Percentiles rank a stretch among this genome's conserved stretches.
phyloP scores from a whole-genome alignment of 495 filamentous ascomycete species.

The Hyaloscypha finlandica region DNA sequence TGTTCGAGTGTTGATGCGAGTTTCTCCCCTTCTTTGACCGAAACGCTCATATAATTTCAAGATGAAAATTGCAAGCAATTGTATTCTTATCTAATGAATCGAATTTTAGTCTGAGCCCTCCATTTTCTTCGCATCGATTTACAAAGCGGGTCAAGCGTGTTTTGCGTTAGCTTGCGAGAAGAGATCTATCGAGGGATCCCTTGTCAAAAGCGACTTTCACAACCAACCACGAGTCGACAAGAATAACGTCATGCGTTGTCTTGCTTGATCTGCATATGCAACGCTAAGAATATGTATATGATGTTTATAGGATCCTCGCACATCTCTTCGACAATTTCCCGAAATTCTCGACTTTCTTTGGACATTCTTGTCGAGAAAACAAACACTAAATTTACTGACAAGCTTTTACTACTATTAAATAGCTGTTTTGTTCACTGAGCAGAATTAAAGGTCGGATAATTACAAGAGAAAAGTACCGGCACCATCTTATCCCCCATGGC shows the following conservation, averaged over 20 bases:
- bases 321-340: not conserved
- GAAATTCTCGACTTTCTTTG: no score
- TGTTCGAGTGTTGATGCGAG: not conserved
- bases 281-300: not conserved
- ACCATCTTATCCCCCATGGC: not conserved
- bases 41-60: not conserved
- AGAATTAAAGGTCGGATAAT: not conserved
- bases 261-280: not conserved
- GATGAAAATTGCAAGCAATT: no score
- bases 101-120: no score
- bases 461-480: not conserved
- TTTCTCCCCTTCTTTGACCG: not conserved
- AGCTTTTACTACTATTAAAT: not conserved
- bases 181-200: not conserved
- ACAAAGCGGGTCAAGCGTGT: not conserved
- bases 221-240: not conserved
- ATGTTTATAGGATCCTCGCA: not conserved
- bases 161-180: not conserved
- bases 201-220: not conserved
- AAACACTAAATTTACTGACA: not conserved
- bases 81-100: not conserved
- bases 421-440: not conserved
- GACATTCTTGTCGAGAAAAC: no score
- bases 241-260: not conserved
- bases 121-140: not conserved